Evolutionary conservation across 139 green algal species (phyloP).

Genomic region (Pleodorina starrii): DNA sequence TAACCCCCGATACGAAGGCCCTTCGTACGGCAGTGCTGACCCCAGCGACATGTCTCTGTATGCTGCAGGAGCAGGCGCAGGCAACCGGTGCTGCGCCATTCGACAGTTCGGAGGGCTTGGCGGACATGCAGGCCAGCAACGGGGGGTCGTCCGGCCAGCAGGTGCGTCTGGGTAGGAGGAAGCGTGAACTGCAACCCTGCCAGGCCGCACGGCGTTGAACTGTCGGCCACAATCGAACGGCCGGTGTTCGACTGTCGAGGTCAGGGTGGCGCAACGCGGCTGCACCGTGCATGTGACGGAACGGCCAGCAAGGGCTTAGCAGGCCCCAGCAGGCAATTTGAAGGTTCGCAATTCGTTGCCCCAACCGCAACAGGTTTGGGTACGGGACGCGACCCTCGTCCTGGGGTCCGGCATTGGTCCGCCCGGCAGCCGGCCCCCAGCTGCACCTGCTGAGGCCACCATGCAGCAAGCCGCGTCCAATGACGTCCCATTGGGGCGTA

Average conservation of each 20-base stretch:
- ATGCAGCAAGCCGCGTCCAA: background rate
- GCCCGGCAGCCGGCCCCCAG: background rate
- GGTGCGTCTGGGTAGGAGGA: too few species aligned
- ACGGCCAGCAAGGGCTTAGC: too few species aligned
- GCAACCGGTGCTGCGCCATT: background rate
- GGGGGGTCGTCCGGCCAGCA: background rate
- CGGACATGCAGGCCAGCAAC: background rate
- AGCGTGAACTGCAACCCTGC: too few species aligned
- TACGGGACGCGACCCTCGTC: background rate
- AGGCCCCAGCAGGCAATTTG: too few species aligned
- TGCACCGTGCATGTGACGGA: too few species aligned
- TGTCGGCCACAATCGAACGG: too few species aligned
- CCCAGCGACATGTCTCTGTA: background rate
- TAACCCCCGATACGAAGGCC: too few species aligned
- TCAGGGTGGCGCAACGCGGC: too few species aligned
- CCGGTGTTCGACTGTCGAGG: too few species aligned
- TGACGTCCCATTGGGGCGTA: background rate
- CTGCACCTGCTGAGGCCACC: background rate
- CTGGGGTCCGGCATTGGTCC: constrained; percentile 28
- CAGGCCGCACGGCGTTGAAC: too few species aligned
- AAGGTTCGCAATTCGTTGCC: too few species aligned
- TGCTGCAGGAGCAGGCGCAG: background rate
- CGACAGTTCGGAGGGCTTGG: background rate
- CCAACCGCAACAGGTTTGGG: constrained; percentile 29
- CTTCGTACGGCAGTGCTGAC: background rate